Base-by-base conservation (phyloP, 306 rosid species). In the Pyrus bretschneideri region DNA sequence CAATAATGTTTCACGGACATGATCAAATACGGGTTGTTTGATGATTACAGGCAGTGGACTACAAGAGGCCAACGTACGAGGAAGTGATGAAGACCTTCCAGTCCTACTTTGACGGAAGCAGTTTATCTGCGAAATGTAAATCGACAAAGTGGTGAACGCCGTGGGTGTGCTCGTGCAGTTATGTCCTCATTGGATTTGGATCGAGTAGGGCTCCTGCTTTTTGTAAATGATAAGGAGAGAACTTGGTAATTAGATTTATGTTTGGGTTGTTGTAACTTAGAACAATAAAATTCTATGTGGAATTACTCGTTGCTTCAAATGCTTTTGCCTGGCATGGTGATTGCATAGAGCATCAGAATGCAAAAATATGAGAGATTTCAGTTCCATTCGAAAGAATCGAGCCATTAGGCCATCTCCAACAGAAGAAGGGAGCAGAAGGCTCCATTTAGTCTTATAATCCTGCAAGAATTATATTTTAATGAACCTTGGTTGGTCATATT, bases 61-160 rank as follows among this genome's bases (percentile, higher is more conserved):
- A 95, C 85, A 95, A 95, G 87, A 95, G 98, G 90, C 97, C 97
- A 72, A 88, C 96, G 21, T 95, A 95, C 72, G 97, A 90, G 84
- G 95, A 89, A 79, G 98, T 95, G 78, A 86, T 95, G 86, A 84
- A 63, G 79, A 88, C 92, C 67, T 95, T 95, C 89, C 66, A 78
- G 79, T 89, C 97, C 49, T 88, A 92, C 90, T 85, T 95, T 46
- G 83, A 86, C 22, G 91, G 82, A 76, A 89, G 74, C 68, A 57
- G 80, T 33, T 70, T 81, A 69, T 89, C 97, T 21, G 87, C 87
- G 29, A 95, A 89, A 85, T 95, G 98, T 84, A 88, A 84, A 90
- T 95, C 98, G 2, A 81, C 97, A 8, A 95, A 95, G 78, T 95
- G 98, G 97, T 95, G 96, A 95, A 83, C 65, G 46, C 31, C 52